Evolutionary conservation across 805 yeast genomes (phyloP).

Genomic region (Nematodospora valgi): DNA sequence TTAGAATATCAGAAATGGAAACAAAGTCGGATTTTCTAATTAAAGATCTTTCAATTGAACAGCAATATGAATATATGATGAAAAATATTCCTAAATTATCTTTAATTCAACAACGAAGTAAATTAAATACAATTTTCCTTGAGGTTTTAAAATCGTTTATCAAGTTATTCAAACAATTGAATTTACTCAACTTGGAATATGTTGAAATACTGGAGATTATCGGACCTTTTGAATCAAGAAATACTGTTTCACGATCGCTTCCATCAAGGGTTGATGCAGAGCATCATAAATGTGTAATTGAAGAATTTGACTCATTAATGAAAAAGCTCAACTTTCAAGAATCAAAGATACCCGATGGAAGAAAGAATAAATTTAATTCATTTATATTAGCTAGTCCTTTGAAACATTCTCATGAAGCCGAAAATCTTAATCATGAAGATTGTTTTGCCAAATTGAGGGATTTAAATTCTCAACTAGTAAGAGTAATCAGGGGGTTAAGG

Average conservation of each 20-base stretch:
- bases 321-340: slow-evolving; percentile 17
- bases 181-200: slow-evolving; percentile 21
- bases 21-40: neutral
- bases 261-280: slow-evolving; percentile 32
- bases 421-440: slow-evolving; percentile 10
- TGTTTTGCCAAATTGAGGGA: slow-evolving; percentile 29
- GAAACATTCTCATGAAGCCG: slow-evolving; percentile 9
- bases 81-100: slow-evolving; percentile 26
- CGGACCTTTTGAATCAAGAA: slow-evolving; percentile 18
- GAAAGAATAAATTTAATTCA: slow-evolving; percentile 11
- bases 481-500: slow-evolving; percentile 32
- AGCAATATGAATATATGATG: slow-evolving; percentile 23
- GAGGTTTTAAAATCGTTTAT: slow-evolving; percentile 33
- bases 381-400: slow-evolving; percentile 32
- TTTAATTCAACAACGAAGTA: slow-evolving; percentile 26
- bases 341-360: slow-evolving; percentile 4
- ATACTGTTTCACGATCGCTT: slow-evolving; percentile 17
- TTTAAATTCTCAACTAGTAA: slow-evolving; percentile 34
- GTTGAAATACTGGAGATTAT: slow-evolving; percentile 27
- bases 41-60: slow-evolving; percentile 14
- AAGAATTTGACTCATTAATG: slow-evolving; percentile 27
- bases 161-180: slow-evolving; percentile 27
- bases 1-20: slow-evolving; percentile 11
- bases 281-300: slow-evolving; percentile 24
- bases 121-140: slow-evolving; percentile 33